phyloP scores from a whole-genome alignment of 2,329 filamentous ascomycete genomes.

The Fusarium penzigii region DNA sequence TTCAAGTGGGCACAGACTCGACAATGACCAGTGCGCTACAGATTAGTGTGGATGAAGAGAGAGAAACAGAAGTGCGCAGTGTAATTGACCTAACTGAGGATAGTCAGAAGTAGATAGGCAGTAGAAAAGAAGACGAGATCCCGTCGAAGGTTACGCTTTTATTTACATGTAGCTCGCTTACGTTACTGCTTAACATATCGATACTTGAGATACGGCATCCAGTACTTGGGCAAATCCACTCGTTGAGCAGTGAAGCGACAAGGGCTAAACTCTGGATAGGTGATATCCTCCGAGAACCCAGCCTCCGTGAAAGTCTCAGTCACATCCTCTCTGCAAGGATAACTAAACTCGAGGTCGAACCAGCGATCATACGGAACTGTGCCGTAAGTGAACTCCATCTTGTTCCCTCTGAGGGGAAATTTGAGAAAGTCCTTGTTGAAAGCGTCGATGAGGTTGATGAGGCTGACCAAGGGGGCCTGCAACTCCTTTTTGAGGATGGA shows the following conservation, averaged over 20 bases:
- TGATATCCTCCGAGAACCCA: not conserved
- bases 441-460: constrained; percentile 1
- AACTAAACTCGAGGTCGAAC: not conserved
- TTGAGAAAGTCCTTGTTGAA: constrained; percentile 1
- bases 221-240: not conserved
- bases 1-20: too few species aligned
- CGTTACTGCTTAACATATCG: not conserved
- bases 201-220: not conserved
- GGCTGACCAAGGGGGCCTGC: not conserved
- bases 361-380: not conserved
- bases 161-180: not conserved
- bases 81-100: too few species aligned
- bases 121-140: too few species aligned
- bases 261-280: not conserved
- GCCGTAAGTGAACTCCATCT: not conserved
- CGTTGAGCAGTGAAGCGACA: not conserved
- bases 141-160: too few species aligned
- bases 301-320: not conserved
- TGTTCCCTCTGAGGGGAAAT: not conserved
- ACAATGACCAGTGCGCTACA: too few species aligned
- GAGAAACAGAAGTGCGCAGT: too few species aligned
- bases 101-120: too few species aligned
- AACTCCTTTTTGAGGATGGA: constrained; percentile 1
- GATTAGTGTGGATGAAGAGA: too few species aligned
- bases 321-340: not conserved